These are phyloP conservation scores for Puccinia sorghi DNA, from an alignment of 1,284 basidiomycete species.

Conservation along the genomic window DNA sequence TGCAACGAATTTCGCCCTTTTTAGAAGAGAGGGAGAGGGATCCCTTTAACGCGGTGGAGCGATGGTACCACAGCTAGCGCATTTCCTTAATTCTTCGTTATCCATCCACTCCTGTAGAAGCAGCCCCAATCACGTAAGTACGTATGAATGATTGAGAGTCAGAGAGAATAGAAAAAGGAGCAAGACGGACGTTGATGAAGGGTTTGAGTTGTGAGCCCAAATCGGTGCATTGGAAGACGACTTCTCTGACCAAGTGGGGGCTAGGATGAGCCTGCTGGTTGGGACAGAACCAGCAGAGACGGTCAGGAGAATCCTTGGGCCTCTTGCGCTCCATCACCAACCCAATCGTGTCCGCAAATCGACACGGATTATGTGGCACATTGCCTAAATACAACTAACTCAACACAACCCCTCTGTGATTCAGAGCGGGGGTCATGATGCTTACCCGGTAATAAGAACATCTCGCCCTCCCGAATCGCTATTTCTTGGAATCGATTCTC, in stretches of 20 bases:
- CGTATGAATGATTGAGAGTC: background rate
- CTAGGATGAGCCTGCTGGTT: constrained; percentile 65
- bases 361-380: constrained; percentile 90
- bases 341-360: constrained; percentile 86
- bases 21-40: background rate
- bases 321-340: constrained; percentile 91
- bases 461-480: constrained; percentile 86
- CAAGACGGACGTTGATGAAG: constrained; percentile 66
- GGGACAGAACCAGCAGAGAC: constrained; percentile 90
- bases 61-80: constrained; percentile 69
- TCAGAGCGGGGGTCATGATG: too few species aligned
- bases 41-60: constrained; percentile 59
- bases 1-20: background rate
- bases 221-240: constrained; percentile 83
- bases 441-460: constrained; percentile 87
- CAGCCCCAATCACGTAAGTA: too few species aligned
- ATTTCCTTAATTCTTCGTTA: constrained; percentile 68
- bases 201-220: constrained; percentile 92
- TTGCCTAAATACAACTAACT: constrained; percentile 66
- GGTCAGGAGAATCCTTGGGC: constrained; percentile 70
- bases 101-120: constrained; percentile 64
- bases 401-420: constrained; percentile 51
- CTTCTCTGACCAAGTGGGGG: constrained; percentile 82
- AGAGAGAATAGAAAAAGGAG: background rate
- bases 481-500: constrained; percentile 84